Evolutionary conservation across 2,329 filamentous ascomycete genomes (phyloP).

Genomic region (Dendryphion nanum): DNA sequence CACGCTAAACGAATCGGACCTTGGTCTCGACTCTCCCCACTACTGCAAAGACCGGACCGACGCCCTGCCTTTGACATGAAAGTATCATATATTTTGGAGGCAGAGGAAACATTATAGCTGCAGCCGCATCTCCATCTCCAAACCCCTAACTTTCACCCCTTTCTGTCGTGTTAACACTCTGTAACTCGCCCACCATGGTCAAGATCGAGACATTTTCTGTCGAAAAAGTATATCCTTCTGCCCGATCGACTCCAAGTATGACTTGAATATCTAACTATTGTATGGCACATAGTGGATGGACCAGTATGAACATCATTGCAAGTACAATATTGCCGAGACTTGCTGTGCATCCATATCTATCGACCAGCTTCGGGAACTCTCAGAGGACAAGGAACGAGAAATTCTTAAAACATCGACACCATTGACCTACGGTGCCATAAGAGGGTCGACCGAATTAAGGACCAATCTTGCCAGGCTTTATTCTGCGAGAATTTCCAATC

Average conservation of each 20-base stretch:
- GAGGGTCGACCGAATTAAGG: slow-evolving; percentile 64
- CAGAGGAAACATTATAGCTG: no score
- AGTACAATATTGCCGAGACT: slow-evolving; percentile 75
- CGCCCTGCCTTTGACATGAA: no score
- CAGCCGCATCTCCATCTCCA: no score
- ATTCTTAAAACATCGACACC: slow-evolving; percentile 55
- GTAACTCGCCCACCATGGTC: no score
- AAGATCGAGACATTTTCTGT: slow-evolving; percentile 65
- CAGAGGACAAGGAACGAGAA: slow-evolving; percentile 52
- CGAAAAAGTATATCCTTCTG: slow-evolving; percentile 58
- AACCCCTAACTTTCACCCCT: no score
- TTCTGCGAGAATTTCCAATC: slow-evolving; percentile 52
- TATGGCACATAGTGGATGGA: slow-evolving; percentile 55
- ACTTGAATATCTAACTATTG: not conserved
- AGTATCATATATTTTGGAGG: no score
- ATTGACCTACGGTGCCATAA: slow-evolving; percentile 73
- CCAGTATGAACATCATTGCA: slow-evolving; percentile 51
- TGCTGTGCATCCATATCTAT: slow-evolving; percentile 74
- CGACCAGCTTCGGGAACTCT: slow-evolving; percentile 62
- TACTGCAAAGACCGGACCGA: no score
- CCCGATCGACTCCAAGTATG: no score
- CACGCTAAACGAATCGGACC: no score
- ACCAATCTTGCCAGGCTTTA: slow-evolving; percentile 65
- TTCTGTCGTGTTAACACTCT: no score
- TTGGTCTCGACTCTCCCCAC: no score